Evolutionary conservation across 371 early-diverging fungal genomes (phyloP).

Genomic region (Nematocida major): DNA sequence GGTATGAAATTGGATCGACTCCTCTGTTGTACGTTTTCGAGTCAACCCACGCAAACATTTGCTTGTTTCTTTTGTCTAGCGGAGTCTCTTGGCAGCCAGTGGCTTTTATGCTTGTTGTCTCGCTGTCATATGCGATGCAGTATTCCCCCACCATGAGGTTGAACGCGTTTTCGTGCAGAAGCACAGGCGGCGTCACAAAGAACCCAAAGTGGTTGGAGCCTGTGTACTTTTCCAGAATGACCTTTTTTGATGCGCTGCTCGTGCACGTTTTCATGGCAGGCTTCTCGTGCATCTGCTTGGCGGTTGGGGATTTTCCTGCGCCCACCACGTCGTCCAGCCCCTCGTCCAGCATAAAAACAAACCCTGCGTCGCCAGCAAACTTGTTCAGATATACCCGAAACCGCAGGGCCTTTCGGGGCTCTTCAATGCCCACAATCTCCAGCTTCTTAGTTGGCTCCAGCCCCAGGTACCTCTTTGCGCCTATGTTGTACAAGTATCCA

Average conservation of each 20-base stretch:
- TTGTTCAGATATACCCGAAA: not conserved
- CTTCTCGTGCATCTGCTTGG: not conserved
- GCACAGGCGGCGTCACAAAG: conserved; percentile 2
- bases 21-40: conserved; percentile 13
- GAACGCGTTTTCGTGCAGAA: conserved; percentile 24
- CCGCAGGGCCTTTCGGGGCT: not conserved
- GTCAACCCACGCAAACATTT: conserved; percentile 36
- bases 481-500: conserved; percentile 41
- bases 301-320: not conserved
- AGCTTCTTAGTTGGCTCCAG: not conserved
- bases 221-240: conserved; percentile 7
- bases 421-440: not conserved
- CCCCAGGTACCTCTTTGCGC: conserved; percentile 19
- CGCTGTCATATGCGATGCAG: not conserved
- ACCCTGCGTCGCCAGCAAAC: not conserved
- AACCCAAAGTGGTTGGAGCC: not conserved
- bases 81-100: not conserved
- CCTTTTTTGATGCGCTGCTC: not conserved
- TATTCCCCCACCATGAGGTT: not conserved
- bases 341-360: conserved; percentile 7
- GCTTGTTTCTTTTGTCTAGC: not conserved
- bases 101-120: not conserved
- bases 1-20: conserved; percentile 15
- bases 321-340: not conserved
- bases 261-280: not conserved